phyloP scores from a whole-genome alignment of 1,139 yeast species.

The Diutina ranongensis region DNA sequence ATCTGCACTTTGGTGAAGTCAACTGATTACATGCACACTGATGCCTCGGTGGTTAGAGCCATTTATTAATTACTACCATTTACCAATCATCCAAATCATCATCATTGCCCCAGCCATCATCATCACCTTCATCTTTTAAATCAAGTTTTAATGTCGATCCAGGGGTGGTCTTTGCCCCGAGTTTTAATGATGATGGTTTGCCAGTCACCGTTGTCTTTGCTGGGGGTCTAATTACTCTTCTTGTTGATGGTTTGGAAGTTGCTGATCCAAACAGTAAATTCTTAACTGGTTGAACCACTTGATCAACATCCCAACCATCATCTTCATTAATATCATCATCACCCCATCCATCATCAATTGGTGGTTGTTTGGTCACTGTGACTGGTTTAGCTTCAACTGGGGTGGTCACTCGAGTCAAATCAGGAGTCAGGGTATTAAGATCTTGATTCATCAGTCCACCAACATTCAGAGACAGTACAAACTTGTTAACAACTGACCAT shows the following conservation, averaged over 20 bases:
- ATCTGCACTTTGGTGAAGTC: too few species aligned
- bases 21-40: too few species aligned
- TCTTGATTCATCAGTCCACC: constrained; percentile 27
- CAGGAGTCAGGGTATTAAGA: constrained; percentile 32
- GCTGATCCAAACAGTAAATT: constrained; percentile 4
- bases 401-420: constrained; percentile 19
- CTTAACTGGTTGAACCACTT: constrained; percentile 9
- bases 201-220: constrained; percentile 11
- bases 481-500: constrained; percentile 29
- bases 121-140: constrained; percentile 12
- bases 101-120: constrained; percentile 24
- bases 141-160: constrained; percentile 9
- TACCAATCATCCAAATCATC: constrained; percentile 9
- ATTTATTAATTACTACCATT: neutral
- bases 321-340: constrained; percentile 9
- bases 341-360: constrained; percentile 5
- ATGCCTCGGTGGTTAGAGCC: neutral
- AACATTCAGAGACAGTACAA: constrained; percentile 21
- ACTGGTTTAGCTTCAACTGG: constrained; percentile 12
- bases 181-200: constrained; percentile 9
- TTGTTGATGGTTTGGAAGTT: neutral
- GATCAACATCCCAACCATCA: constrained; percentile 9
- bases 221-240: constrained; percentile 6
- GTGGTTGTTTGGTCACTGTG: neutral
- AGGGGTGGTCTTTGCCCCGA: constrained; percentile 8